These are phyloP conservation scores for Neurospora discreta DNA, from an alignment of 495 filamentous ascomycete genomes.

Conservation along the genomic window DNA sequence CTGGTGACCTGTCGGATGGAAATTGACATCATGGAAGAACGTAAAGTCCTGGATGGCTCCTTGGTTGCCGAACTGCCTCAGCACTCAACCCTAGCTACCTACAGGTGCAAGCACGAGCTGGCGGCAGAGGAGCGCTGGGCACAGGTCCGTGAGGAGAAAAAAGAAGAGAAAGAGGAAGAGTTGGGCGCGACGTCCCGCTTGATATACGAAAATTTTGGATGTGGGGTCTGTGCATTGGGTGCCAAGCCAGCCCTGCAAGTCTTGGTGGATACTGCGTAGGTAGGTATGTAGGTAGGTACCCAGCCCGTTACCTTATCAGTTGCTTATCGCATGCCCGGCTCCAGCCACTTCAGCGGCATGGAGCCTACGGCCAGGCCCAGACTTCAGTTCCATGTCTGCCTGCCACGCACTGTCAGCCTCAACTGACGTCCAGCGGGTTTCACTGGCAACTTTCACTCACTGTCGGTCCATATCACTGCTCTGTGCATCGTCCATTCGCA, in stretches of 20 bases:
- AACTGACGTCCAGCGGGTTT: background rate
- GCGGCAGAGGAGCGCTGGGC: slow-evolving; percentile 59
- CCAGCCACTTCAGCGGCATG: background rate
- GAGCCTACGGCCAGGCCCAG: background rate
- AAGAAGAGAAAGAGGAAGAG: slow-evolving; percentile 34
- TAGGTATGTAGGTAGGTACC: no score
- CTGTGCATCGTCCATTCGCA: background rate
- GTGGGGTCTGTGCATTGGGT: slow-evolving; percentile 10
- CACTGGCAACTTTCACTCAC: background rate
- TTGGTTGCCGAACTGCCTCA: slow-evolving; percentile 72
- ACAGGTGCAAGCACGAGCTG: slow-evolving; percentile 3
- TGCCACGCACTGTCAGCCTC: slow-evolving; percentile 3
- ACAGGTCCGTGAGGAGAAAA: slow-evolving; percentile 61
- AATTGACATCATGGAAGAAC: slow-evolving; percentile 61
- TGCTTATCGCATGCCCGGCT: slow-evolving; percentile 15
- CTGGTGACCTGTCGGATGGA: slow-evolving; percentile 89
- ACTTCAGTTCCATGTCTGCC: background rate
- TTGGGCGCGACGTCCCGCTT: background rate
- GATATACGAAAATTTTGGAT: slow-evolving; percentile 17
- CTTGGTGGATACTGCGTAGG: background rate
- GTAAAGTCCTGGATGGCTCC: slow-evolving; percentile 51
- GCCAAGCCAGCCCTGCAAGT: background rate
- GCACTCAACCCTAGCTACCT: slow-evolving; percentile 59
- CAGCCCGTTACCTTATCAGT: slow-evolving; percentile 6
- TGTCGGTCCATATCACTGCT: no score